Percentiles rank a stretch among this genome's conserved stretches.
phyloP scores from a whole-genome alignment of 495 filamentous ascomycete genomes.

The Entonaema liquescens region DNA sequence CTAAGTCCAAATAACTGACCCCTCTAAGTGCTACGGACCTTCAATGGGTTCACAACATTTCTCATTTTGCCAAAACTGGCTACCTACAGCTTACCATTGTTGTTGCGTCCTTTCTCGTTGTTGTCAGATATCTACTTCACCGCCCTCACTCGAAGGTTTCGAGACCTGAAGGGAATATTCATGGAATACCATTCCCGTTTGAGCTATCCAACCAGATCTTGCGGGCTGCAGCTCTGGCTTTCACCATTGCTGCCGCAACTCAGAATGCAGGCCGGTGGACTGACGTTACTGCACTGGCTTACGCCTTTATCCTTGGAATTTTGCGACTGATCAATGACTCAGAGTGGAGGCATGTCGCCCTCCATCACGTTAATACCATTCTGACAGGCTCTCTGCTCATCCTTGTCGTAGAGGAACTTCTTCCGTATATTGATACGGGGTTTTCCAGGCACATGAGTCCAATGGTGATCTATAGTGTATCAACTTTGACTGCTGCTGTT shows the following conservation, averaged over 20 bases:
- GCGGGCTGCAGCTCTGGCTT: constrained; percentile 45
- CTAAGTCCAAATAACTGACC: constrained; percentile 16
- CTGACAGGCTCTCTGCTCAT: constrained; percentile 42
- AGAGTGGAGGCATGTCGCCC: constrained; percentile 50
- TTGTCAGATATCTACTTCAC: constrained; percentile 41
- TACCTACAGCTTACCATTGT: constrained; percentile 44
- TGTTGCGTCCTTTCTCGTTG: constrained; percentile 39
- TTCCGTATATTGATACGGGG: constrained; percentile 45
- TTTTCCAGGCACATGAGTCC: constrained; percentile 27
- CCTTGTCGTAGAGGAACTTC: constrained; percentile 40
- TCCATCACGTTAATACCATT: constrained; percentile 53
- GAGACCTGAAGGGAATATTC: constrained; percentile 38
- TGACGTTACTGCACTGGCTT: constrained; percentile 41
- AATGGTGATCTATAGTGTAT: constrained; percentile 39
- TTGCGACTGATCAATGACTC: constrained; percentile 45
- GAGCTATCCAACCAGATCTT: constrained; percentile 48
- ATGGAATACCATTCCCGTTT: constrained; percentile 42
- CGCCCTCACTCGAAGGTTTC: constrained; percentile 38
- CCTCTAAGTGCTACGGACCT: constrained; percentile 24
- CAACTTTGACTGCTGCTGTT: constrained; percentile 42
- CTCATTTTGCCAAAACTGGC: constrained; percentile 40
- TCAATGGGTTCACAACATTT: constrained; percentile 42
- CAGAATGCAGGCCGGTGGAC: constrained; percentile 39
- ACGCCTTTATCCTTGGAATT: constrained; percentile 50
- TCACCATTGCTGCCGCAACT: constrained; percentile 39